Base-by-base conservation (phyloP, 2,329 filamentous ascomycete genomes). In the Trichoderma koningii region DNA sequence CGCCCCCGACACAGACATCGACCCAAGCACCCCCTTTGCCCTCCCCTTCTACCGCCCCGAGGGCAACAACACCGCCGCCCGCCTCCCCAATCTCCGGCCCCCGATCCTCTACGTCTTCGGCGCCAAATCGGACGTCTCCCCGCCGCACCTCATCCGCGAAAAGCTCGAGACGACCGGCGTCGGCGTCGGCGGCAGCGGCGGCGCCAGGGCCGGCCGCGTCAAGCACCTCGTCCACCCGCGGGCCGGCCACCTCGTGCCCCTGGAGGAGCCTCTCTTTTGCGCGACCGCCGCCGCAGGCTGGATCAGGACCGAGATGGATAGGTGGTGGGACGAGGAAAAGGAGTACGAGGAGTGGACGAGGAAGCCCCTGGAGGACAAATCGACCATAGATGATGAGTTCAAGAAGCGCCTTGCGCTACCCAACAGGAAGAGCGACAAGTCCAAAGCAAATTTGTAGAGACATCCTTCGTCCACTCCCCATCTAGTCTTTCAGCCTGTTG, bases 171-270 rank as follows among this genome's bases (percentile, higher is more conserved):
- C 79, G n/a, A 92, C 89, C 0, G 90, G 90, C 1, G 76, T 78
- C 0, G 90, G 87, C 0, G 76, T 84, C 0, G 88, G 90, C 7
- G 91, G 91, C 1, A 89, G 87, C 69, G 85, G 92, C 19, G 85
- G 89, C 55, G 80, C 74, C 4, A 76, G 77, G n/a, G 83, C 83
- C 14, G 91, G 90, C 0, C 81, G 87, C 52, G 93, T 97, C 2
- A 82, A 81, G 64, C 82, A 87, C 68, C 83, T 91, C 5, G 80
- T 86, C 17, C 76, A 95, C 7, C 78, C 89, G 30, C 83, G 83
- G 0, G 81, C 83, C 6, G 92, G 93, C 0, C 94, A 98, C 76
- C 76, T 97, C 48, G 85, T 97, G 30, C 89, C 93, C 0, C 91
- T 97, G 85, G 93, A 97, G 76, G 84, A 85, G 45, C 90, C 91